Percentiles rank a stretch among this genome's conserved stretches.
Evolutionary conservation across 371 early-diverging fungal species (phyloP).

Genomic region (Syncephalastrum racemosum): DNA sequence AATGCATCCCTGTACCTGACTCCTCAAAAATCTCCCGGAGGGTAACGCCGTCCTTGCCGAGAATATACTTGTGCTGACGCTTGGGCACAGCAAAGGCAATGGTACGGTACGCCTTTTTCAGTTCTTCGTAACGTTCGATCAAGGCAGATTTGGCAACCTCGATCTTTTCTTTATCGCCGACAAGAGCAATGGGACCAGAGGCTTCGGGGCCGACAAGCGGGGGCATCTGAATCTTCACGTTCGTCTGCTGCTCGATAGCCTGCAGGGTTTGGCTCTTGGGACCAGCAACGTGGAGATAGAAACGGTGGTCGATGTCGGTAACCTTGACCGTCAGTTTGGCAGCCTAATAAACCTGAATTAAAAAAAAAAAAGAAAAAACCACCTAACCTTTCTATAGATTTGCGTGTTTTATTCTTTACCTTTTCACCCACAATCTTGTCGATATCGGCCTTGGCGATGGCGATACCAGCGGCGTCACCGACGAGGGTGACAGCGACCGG

Average conservation of each 20-base stretch:
- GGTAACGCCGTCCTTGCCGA: constrained; percentile 79
- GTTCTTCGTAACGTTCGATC: constrained; percentile 53
- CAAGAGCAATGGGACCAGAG: constrained; percentile 57
- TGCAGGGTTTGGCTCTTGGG: constrained; percentile 61
- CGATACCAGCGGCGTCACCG: constrained; percentile 85
- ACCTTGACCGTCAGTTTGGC: constrained; percentile 58
- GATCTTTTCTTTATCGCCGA: constrained; percentile 75
- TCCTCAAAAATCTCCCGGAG: constrained; percentile 78
- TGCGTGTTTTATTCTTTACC: constrained; percentile 33
- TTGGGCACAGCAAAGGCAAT: constrained; percentile 76
- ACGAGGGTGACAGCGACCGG: constrained; percentile 69
- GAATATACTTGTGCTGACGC: constrained; percentile 87
- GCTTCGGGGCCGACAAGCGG: constrained; percentile 49
- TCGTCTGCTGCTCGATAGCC: constrained; percentile 60
- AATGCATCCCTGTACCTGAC: constrained; percentile 4
- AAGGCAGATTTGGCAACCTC: constrained; percentile 63
- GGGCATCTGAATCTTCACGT: constrained; percentile 81
- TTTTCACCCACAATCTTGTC: constrained; percentile 79
- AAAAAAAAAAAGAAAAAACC: constrained; percentile 6
- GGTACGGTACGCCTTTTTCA: constrained; percentile 64
- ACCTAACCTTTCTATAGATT: neutral
- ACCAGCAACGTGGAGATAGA: constrained; percentile 84
- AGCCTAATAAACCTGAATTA: constrained; percentile 29
- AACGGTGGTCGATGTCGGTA: constrained; percentile 59
- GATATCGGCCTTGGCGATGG: constrained; percentile 84